phyloP scores from a whole-genome alignment of 306 rosid species.

The Begonia masoniana region DNA sequence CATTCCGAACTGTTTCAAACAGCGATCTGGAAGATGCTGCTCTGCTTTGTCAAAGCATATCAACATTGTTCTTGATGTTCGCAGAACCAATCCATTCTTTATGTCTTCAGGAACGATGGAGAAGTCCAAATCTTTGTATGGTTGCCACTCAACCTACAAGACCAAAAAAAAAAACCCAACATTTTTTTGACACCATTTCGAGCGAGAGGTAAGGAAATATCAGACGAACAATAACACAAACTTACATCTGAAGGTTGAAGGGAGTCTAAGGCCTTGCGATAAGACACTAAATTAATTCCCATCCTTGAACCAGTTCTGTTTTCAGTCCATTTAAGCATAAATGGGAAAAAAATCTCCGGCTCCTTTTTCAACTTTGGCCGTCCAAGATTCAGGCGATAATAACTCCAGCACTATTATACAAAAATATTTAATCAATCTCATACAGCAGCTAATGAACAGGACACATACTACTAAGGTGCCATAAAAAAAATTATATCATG shows the following conservation, averaged over 20 bases:
- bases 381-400: conserved; percentile 64
- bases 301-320: conserved; percentile 54
- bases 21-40: conserved; percentile 63
- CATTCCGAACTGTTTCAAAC: conserved; percentile 67
- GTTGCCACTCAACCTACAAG: conserved; percentile 62
- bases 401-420: conserved; percentile 58
- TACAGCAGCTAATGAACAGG: neutral
- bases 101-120: conserved; percentile 52
- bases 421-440: too few species aligned
- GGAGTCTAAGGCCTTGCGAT: conserved; percentile 75
- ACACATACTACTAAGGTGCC: neutral
- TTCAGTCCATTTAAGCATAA: conserved; percentile 75
- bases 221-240: conserved; percentile 1
- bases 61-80: conserved; percentile 56
- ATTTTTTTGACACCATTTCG: neutral
- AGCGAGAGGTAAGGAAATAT: neutral
- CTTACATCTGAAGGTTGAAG: conserved; percentile 62
- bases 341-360: conserved; percentile 45
- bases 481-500: neutral
- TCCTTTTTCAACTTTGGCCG: conserved; percentile 67
- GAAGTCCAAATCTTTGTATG: conserved; percentile 53
- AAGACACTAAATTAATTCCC: conserved; percentile 46
- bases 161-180: conserved; percentile 6
- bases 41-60: conserved; percentile 77
- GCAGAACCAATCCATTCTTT: conserved; percentile 23